Evolutionary conservation across 768 basidiomycete genomes (phyloP).

Genomic region (Lanmaoa pseudosensibilis): DNA sequence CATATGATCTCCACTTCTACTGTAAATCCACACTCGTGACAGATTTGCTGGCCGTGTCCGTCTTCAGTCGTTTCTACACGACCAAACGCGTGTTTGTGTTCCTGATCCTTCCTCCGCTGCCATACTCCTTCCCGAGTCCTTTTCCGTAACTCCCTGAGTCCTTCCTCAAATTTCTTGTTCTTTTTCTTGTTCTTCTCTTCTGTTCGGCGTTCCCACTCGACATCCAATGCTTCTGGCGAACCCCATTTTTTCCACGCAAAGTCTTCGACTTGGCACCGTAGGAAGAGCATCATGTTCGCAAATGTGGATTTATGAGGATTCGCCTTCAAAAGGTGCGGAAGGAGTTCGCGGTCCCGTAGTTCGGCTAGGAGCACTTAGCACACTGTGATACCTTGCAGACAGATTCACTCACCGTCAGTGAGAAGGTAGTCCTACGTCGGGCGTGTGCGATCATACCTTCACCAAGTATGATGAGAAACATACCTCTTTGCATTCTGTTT

Average conservation of each 20-base stretch:
- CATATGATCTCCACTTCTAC: conserved; percentile 85
- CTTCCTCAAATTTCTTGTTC: conserved; percentile 93
- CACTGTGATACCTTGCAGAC: background rate
- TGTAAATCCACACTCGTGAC: conserved; percentile 88
- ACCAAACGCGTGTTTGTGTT: conserved; percentile 86
- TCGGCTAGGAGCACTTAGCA: conserved; percentile 59
- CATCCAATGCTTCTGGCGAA: conserved; percentile 85
- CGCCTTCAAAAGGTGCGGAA: conserved; percentile 91
- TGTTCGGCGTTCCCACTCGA: conserved; percentile 77
- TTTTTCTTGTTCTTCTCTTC: conserved; percentile 86
- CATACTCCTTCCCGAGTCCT: conserved; percentile 88
- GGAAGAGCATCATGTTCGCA: conserved; percentile 98
- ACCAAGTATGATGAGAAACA: conserved; percentile 19
- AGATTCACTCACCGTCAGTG: conserved; percentile 71
- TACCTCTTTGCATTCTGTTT: conserved; percentile 97
- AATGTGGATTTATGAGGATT: conserved; percentile 95
- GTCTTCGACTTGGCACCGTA: conserved; percentile 90
- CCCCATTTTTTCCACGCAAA: conserved; percentile 99
- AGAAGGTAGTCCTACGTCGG: conserved; percentile 80
- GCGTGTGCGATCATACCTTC: background rate
- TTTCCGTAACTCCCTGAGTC: conserved; percentile 77
- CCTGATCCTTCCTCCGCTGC: conserved; percentile 82
- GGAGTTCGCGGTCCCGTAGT: conserved; percentile 83
- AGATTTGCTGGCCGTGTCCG: conserved; percentile 68
- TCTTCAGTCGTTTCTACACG: conserved; percentile 51